These are phyloP conservation scores for Trichophyton verrucosum DNA, from an alignment of 2,329 filamentous ascomycete species.

Conservation along the genomic window DNA sequence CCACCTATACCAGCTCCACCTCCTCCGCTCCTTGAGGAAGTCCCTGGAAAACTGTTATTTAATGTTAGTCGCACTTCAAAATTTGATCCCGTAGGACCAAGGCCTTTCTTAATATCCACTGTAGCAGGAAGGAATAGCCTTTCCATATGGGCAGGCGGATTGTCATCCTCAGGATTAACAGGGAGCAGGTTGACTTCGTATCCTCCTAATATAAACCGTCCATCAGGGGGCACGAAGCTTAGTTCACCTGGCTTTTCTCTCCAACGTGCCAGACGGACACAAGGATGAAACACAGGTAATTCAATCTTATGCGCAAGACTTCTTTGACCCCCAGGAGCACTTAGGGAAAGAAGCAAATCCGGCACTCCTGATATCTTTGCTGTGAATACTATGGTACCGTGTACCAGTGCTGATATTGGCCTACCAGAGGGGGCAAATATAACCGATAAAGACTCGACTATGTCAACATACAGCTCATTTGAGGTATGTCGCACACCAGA, in stretches of 20 bases:
- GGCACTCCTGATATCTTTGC: slow-evolving; percentile 90
- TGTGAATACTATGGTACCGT: slow-evolving; percentile 89
- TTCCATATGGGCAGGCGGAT: slow-evolving; percentile 41
- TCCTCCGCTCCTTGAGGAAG: slow-evolving; percentile 24
- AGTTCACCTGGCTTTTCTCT: slow-evolving; percentile 76
- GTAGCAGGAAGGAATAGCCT: slow-evolving; percentile 69
- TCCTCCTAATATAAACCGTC: slow-evolving; percentile 80
- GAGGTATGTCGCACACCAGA: slow-evolving; percentile 90
- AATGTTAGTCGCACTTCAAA: slow-evolving; percentile 76
- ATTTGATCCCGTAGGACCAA: slow-evolving; percentile 64
- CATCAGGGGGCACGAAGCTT: slow-evolving; percentile 93
- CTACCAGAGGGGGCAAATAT: slow-evolving; percentile 83
- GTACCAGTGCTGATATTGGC: slow-evolving; percentile 72
- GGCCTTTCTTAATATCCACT: slow-evolving; percentile 66
- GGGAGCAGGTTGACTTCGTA: slow-evolving; percentile 90
- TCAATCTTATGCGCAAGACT: slow-evolving; percentile 64
- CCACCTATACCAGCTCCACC: slow-evolving; percentile 17
- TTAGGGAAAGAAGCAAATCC: slow-evolving; percentile 70
- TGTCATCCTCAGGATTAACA: slow-evolving; percentile 47
- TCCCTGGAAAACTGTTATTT: slow-evolving; percentile 50
- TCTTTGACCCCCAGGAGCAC: slow-evolving; percentile 68
- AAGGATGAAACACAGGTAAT: slow-evolving; percentile 89
- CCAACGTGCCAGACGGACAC: slow-evolving; percentile 83
- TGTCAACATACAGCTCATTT: slow-evolving; percentile 93
- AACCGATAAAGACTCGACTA: slow-evolving; percentile 79